These are phyloP conservation scores for Chlorociboria aeruginascens DNA, from an alignment of 495 filamentous ascomycete species.

Conservation along the genomic window DNA sequence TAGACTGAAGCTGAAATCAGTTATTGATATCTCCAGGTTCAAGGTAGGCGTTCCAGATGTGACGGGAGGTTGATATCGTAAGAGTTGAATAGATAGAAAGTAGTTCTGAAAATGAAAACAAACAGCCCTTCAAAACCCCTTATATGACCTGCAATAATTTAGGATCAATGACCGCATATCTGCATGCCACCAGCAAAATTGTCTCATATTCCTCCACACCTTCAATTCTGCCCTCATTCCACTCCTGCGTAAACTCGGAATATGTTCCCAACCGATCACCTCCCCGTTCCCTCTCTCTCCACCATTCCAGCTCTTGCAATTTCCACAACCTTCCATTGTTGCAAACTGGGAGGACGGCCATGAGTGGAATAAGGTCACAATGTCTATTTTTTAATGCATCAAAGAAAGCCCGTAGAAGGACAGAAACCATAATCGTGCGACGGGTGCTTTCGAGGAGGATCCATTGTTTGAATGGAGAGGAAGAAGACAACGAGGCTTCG, in stretches of 20 bases:
- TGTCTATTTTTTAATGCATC: not conserved
- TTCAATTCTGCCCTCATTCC: not conserved
- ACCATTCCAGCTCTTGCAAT: not conserved
- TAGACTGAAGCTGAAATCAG: no score
- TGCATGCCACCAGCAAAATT: not conserved
- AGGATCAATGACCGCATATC: not conserved
- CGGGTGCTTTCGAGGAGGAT: conserved; percentile 8
- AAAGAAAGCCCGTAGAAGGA: conserved; percentile 2
- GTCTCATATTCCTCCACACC: not conserved
- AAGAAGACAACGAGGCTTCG: not conserved
- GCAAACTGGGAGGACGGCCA: conserved; percentile 5
- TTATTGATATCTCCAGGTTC: no score
- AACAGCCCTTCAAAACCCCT: no score
- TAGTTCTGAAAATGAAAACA: no score
- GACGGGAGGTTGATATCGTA: no score
- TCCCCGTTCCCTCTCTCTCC: not conserved
- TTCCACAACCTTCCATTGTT: not conserved
- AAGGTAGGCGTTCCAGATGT: no score
- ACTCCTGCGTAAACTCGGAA: not conserved
- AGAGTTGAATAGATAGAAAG: no score
- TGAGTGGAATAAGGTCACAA: conserved; percentile 1
- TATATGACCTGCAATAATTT: no score
- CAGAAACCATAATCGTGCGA: conserved; percentile 4
- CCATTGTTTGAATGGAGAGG: conserved; percentile 1
- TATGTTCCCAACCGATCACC: not conserved